Base-by-base conservation (phyloP, 345 rosid genomes). In the Arabidopsis arenosa region DNA sequence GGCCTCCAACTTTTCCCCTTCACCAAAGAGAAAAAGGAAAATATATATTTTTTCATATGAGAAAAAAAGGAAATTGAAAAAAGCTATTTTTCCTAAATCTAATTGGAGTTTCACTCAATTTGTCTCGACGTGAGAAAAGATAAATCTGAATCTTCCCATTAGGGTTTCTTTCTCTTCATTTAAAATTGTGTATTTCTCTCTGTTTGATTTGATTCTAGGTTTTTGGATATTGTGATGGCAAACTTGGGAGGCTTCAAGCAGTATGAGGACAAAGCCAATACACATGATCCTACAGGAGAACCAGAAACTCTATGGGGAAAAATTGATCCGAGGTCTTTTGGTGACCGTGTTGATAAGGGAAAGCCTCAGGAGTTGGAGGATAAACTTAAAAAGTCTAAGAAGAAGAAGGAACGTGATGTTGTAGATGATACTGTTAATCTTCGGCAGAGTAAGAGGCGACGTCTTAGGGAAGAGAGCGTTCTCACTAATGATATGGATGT, bases 261-360 rank as follows among this genome's bases (percentile, higher is more conserved):
- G 86, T 92, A 92, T 21, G 98, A 95, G 80, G 92, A 92, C 73
- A 76, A 93, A 78, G 98, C 98, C 9, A 92, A 92, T 72, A 89
- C 96, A 2, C 96, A 92, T 35, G 97, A 92, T 75, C 97, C 97
- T 11, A 95, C 99, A 0, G 97, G 97, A 18, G 99, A 92, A 80
- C 97, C 97, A 0, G 99, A 92, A 83, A 80, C 99, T 26, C 92
- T 92, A 2, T 88, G 87, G 87, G 97, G 97, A 6, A 92, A 83
- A 75, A 92, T 95, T 54, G 99, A 92, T 60, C 97, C 97, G 0
- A 90, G 33, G 80, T 82, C 81, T 14, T 92, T 95, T 21, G 97
- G 99, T 32, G 99, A 90, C 81, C 85, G 97, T 66, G 97, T 89
- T 48, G 80, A 72, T 40, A 83, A 83, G 32, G 97, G 99, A 17